Evolutionary conservation across 441 rosid species (phyloP).

Genomic region (Capsella rubella): DNA sequence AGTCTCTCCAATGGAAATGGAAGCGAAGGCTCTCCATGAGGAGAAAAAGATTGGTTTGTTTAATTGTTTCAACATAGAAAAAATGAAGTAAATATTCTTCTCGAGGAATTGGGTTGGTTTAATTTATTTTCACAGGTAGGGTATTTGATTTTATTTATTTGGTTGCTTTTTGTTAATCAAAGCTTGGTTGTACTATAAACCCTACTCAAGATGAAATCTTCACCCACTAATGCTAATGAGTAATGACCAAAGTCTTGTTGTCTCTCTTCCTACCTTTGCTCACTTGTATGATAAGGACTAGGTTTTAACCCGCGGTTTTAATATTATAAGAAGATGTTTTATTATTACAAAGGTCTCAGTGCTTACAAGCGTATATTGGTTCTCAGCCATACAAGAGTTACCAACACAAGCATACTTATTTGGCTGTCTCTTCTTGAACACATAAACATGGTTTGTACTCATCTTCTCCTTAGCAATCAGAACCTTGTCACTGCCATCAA

Average conservation of each 20-base stretch:
- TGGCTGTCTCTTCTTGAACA: too few species aligned
- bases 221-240: not conserved
- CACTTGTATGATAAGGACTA: not conserved
- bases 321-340: too few species aligned
- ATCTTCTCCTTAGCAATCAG: too few species aligned
- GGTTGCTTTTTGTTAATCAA: conserved; percentile 14
- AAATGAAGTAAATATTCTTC: conserved; percentile 35
- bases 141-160: not conserved
- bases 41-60: conserved; percentile 29
- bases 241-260: not conserved
- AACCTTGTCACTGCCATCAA: too few species aligned
- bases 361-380: too few species aligned
- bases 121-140: not conserved
- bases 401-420: too few species aligned
- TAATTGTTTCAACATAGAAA: conserved; percentile 39
- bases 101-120: conserved; percentile 22
- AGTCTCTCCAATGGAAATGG: conserved; percentile 27
- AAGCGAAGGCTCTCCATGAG: conserved; percentile 28
- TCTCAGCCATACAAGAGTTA: too few species aligned
- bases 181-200: conserved; percentile 13
- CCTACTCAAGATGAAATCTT: not conserved
- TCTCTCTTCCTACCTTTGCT: not conserved
- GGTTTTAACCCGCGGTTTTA: too few species aligned
- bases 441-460: too few species aligned
- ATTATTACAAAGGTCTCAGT: too few species aligned